These are phyloP conservation scores for Arxiozyma telluris DNA, from an alignment of 1,139 yeast genomes.

Conservation along the genomic window DNA sequence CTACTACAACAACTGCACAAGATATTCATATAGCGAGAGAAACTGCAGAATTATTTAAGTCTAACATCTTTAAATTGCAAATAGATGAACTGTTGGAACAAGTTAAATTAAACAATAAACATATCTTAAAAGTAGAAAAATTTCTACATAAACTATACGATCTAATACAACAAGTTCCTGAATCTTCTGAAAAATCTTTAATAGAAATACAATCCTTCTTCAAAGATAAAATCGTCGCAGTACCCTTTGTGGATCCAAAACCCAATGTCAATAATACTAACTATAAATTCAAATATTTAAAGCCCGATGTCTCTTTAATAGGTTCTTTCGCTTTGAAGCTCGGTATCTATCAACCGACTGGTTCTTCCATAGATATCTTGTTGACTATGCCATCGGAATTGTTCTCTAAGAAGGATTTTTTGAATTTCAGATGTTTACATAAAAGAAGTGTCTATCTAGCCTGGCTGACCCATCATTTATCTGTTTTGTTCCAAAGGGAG, in stretches of 20 bases:
- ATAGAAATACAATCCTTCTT: slow-evolving; percentile 46
- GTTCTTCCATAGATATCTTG: slow-evolving; percentile 65
- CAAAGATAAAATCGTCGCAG: slow-evolving; percentile 42
- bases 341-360: slow-evolving; percentile 55
- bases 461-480: slow-evolving; percentile 58
- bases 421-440: slow-evolving; percentile 82
- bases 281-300: slow-evolving; percentile 57
- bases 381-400: slow-evolving; percentile 70
- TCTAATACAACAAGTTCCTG: slow-evolving; percentile 54
- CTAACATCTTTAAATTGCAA: slow-evolving; percentile 88
- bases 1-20: slow-evolving; percentile 54
- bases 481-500: slow-evolving; percentile 45
- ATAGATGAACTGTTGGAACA: slow-evolving; percentile 84
- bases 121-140: slow-evolving; percentile 60
- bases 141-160: slow-evolving; percentile 71
- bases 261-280: slow-evolving; percentile 51
- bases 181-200: slow-evolving; percentile 42
- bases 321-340: slow-evolving; percentile 89
- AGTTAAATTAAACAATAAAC: slow-evolving; percentile 61
- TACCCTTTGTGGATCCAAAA: slow-evolving; percentile 88
- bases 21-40: slow-evolving; percentile 88
- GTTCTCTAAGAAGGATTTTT: slow-evolving; percentile 79
- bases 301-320: slow-evolving; percentile 73
- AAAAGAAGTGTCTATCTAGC: slow-evolving; percentile 85
- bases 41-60: slow-evolving; percentile 86